Evolutionary conservation across 2,329 filamentous ascomycete genomes (phyloP).

Genomic region (Purpureocillium lavendulum): DNA sequence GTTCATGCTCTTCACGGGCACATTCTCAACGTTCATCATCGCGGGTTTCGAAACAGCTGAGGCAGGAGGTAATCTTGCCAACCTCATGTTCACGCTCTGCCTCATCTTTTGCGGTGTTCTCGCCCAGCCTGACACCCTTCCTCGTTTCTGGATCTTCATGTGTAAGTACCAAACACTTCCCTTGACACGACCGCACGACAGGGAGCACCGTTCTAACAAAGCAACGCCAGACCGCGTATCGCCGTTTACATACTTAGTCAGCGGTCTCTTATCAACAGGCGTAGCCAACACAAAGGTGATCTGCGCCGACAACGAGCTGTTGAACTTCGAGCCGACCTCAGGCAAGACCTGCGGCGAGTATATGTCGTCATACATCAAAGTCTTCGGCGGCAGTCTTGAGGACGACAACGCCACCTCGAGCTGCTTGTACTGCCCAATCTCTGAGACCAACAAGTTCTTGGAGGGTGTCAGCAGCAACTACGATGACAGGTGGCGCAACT

Average conservation of each 20-base stretch:
- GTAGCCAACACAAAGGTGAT: constrained; percentile 57
- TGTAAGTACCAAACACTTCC: constrained; percentile 6
- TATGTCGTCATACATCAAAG: constrained; percentile 38
- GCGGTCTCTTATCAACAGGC: constrained; percentile 61
- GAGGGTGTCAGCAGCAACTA: constrained; percentile 42
- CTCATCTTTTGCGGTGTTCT: constrained; percentile 73
- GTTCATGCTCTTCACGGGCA: constrained; percentile 75
- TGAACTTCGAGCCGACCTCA: constrained; percentile 53
- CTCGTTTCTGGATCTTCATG: constrained; percentile 78
- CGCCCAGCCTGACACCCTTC: constrained; percentile 51
- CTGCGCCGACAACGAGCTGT: constrained; percentile 63
- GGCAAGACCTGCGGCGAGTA: constrained; percentile 55
- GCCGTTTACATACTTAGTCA: constrained; percentile 75
- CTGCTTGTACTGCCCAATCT: constrained; percentile 49
- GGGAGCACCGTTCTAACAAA: background rate
- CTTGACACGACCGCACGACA: background rate
- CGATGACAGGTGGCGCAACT: constrained; percentile 58
- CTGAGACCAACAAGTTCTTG: constrained; percentile 44
- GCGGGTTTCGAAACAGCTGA: constrained; percentile 68
- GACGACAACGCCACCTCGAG: constrained; percentile 34
- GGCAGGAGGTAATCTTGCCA: constrained; percentile 67
- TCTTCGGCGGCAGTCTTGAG: constrained; percentile 43
- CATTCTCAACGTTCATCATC: constrained; percentile 73
- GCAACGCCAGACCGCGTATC: constrained; percentile 54
- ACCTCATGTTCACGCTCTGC: constrained; percentile 63